Percentiles rank a stretch among this genome's conserved stretches.
These are phyloP conservation scores for Macroventuria anomochaeta DNA, from an alignment of 2,329 filamentous ascomycete genomes.

Conservation along the genomic window DNA sequence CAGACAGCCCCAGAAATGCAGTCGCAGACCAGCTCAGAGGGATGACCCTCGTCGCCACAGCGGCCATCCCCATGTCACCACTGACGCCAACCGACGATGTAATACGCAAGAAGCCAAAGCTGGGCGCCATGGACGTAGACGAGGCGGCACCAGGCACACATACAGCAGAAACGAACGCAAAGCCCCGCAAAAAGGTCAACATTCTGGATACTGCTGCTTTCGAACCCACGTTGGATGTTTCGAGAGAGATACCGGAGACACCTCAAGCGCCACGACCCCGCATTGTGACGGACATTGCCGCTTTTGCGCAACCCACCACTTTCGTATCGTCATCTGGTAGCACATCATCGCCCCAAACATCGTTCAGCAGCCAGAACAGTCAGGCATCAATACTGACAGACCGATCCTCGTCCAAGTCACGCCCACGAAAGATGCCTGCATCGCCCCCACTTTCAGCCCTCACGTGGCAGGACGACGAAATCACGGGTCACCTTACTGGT, in stretches of 20 bases:
- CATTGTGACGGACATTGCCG: conserved; percentile 40
- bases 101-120: conserved; percentile 47
- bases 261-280: conserved; percentile 43
- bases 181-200: background rate
- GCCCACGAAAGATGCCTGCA: conserved; percentile 33
- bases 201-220: conserved; percentile 16
- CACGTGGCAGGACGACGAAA: conserved; percentile 67
- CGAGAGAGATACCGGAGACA: conserved; percentile 40
- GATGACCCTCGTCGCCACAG: conserved; percentile 36
- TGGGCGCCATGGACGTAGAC: conserved; percentile 34
- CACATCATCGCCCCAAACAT: conserved; percentile 12
- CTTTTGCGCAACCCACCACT: conserved; percentile 39
- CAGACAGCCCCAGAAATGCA: conserved; percentile 44
- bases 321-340: conserved; percentile 29
- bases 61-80: conserved; percentile 43
- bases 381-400: conserved; percentile 8
- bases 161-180: conserved; percentile 7
- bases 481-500: conserved; percentile 64
- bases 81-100: conserved; percentile 45
- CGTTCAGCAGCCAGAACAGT: conserved; percentile 4
- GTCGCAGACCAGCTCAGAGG: conserved; percentile 47
- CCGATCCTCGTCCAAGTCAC: conserved; percentile 24
- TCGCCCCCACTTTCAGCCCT: conserved; percentile 46
- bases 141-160: conserved; percentile 15
- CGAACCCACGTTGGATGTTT: background rate